Percentiles rank a stretch among this genome's conserved stretches.
phyloP scores from a whole-genome alignment of 495 filamentous ascomycete species.

The Neurospora africana region DNA sequence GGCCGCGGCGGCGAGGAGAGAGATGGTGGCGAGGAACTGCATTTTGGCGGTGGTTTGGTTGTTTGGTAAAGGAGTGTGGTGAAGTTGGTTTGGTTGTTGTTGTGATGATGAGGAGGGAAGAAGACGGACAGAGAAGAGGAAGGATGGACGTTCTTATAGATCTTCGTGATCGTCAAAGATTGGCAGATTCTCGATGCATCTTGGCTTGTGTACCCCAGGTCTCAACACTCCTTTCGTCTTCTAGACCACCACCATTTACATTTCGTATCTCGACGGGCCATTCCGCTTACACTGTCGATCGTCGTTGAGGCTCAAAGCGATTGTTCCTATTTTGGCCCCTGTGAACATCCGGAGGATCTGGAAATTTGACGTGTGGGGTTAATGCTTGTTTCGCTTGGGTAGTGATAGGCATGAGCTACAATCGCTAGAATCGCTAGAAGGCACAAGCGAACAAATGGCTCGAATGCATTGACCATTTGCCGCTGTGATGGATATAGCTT shows the following conservation, averaged over 20 bases:
- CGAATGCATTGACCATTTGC: not conserved
- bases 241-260: not conserved
- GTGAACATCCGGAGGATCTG: not conserved
- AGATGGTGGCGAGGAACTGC: not conserved
- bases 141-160: not conserved
- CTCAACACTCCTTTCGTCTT: not conserved
- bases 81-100: not conserved
- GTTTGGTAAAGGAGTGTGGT: not conserved
- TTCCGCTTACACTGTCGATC: not conserved
- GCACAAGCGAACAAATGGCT: not conserved
- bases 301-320: not conserved
- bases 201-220: not conserved
- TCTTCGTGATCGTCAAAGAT: not conserved
- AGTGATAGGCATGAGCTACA: not conserved
- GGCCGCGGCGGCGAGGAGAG: not conserved
- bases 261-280: not conserved
- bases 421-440: not conserved
- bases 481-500: not conserved
- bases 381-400: not conserved
- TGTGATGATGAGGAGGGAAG: not conserved
- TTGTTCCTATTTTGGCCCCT: not conserved
- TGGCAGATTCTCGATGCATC: not conserved
- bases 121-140: not conserved
- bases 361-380: not conserved
- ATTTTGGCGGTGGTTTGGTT: not conserved